Percentiles rank a stretch among this genome's conserved stretches.
These are phyloP conservation scores for Tylopilus sp. DNA, from an alignment of 1,284 basidiomycete genomes.

Conservation along the genomic window DNA sequence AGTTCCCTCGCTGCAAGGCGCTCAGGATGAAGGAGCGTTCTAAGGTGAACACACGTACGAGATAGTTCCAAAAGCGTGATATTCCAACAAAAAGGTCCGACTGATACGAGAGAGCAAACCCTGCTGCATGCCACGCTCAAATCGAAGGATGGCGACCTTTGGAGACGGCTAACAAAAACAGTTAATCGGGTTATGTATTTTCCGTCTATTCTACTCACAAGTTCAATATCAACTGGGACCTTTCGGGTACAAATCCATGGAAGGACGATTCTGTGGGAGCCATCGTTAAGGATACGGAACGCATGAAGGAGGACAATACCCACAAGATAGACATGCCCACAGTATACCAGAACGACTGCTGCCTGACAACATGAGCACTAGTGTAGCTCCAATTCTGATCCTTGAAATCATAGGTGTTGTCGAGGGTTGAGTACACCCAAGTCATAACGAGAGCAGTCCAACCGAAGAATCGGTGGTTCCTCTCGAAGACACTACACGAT, in stretches of 20 bases:
- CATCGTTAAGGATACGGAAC: constrained; percentile 9
- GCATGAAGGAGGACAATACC: constrained; percentile 24
- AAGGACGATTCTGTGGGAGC: constrained; percentile 49
- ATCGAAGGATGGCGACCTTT: constrained; percentile 56
- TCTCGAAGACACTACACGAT: constrained; percentile 58
- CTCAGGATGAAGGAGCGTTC: constrained; percentile 8
- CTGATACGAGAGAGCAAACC: constrained; percentile 55
- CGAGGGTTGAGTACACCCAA: constrained; percentile 63
- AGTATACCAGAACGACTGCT: constrained; percentile 73
- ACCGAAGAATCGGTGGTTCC: constrained; percentile 70
- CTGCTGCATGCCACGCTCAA: constrained; percentile 61
- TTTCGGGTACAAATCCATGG: constrained; percentile 74
- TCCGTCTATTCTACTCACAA: constrained; percentile 43
- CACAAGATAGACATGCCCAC: constrained; percentile 70
- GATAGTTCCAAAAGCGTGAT: constrained; percentile 59
- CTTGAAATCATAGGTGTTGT: constrained; percentile 52
- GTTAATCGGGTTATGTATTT: constrained; percentile 6
- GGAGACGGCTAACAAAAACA: constrained; percentile 45
- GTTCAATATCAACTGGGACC: constrained; percentile 68
- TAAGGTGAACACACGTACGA: constrained; percentile 37
- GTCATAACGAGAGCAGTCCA: constrained; percentile 61
- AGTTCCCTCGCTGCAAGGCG: constrained; percentile 50
- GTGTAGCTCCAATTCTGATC: constrained; percentile 53
- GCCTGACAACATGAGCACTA: constrained; percentile 51
- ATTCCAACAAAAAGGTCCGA: constrained; percentile 54